Evolutionary conservation across 495 filamentous ascomycete species (phyloP), one percentile per base, ranked within the genome.

Genomic region (Chaetomium cochliodes): DNA sequence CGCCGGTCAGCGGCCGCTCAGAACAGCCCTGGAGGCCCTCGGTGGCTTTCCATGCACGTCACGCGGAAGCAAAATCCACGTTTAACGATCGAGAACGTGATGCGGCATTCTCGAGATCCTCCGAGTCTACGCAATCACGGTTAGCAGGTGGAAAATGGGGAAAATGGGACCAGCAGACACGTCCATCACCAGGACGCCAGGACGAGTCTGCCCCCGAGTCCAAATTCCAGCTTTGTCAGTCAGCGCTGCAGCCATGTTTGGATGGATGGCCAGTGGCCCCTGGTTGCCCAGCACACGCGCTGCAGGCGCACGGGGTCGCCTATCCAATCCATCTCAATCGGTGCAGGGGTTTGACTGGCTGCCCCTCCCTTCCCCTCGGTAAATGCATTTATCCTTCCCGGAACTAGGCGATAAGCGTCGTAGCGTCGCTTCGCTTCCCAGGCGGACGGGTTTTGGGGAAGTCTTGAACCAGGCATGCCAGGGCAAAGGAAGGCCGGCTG

Each of bases 351-450:
- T 33, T 23, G 37, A 25, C 46, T 64, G 58, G 62, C 33, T 44
- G 64, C 49, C 47, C 49, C 41, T 57, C 23, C 41, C 46, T 37
- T 26, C 2, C 3, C 49, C 11, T 62, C 62, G 70, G 59, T 18
- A 57, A 5, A 42, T 33, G 42, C 47, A 58, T 62, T 72, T 63
- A 65, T 72, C 58, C 63, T 46, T 55, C 59, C 69, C 64, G 67
- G 62, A 64, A 58, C 65, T 64, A 63, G 63, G 60, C 46, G 46
- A 49, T 49, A 49, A 23, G 22, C 11, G 11, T 25, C 20, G 47
- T 12, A 23, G 47, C 7, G 47, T 18, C 20, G 18, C 51, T 53
- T 57, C 54, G 28, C 59, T 63, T 64, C 62, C 67, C 67, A 67
- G 54, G 33, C 68, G 64, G 68, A 53, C 65, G 68, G 68, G 47